A percentile compares a stretch with the other conserved stretches of the same genome.
These are phyloP conservation scores for Cordyceps farinosa DNA, from an alignment of 2,329 filamentous ascomycete genomes.

Conservation along the genomic window DNA sequence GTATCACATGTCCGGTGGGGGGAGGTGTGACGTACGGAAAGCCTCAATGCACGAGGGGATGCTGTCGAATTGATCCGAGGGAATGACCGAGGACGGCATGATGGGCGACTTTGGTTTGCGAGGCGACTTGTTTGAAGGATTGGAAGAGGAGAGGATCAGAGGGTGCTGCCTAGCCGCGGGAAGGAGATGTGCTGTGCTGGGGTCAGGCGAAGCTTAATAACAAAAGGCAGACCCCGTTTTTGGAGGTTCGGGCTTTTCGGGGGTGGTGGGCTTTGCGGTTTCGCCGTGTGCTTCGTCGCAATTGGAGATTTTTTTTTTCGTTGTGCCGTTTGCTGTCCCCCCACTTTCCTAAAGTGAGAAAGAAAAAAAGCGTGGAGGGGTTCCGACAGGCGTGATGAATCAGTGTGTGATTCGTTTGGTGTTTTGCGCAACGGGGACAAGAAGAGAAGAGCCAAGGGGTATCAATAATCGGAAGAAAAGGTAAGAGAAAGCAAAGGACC, in stretches of 20 bases:
- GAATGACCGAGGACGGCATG: slow-evolving; percentile 52
- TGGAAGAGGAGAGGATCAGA: not conserved
- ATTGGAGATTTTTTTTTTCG: not conserved
- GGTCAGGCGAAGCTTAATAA: not conserved
- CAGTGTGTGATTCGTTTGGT: not conserved
- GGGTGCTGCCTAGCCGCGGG: no score
- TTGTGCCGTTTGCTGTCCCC: not conserved
- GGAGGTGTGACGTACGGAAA: slow-evolving; percentile 50
- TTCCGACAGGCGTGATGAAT: not conserved
- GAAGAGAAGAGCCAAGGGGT: not conserved
- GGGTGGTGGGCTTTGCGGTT: not conserved
- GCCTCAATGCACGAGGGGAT: slow-evolving; percentile 63
- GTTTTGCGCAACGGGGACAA: not conserved
- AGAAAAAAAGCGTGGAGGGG: not conserved
- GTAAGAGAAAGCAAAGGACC: not conserved
- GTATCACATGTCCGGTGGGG: slow-evolving; percentile 9
- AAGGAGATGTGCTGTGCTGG: not conserved
- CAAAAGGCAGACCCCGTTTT: slow-evolving; percentile 6
- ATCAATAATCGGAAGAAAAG: not conserved
- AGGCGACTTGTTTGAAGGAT: not conserved
- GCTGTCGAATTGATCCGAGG: slow-evolving; percentile 55
- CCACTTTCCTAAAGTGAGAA: not conserved
- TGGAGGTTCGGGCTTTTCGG: not conserved
- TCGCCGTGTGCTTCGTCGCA: not conserved
- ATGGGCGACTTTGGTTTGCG: slow-evolving; percentile 17